Evolutionary conservation across 768 basidiomycete species (phyloP), one percentile per base, ranked within the genome.

Genomic region (Lentinus brumalis): DNA sequence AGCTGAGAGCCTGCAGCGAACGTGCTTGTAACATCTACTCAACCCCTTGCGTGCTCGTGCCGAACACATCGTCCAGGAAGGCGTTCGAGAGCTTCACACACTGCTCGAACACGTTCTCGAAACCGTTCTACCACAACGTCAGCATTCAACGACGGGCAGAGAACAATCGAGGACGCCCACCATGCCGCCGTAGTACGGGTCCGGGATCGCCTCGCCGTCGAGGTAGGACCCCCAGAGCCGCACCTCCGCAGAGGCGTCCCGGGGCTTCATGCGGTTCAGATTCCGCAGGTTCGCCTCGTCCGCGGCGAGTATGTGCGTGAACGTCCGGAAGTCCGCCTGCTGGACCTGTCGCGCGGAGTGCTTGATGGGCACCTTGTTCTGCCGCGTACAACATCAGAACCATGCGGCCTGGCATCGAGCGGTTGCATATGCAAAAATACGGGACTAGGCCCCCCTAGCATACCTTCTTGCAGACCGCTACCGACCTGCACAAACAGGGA

Each of bases 221-320:
- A 86, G 74, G 70, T 88, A 92, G 5, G 89, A 88, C 16, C 91
- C 92, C 86, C 89, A 95, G n/a, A 95, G 79, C 7, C 80, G 80
- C 32, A 94, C 81, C 52, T 81, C 78, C 0, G 91, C 89, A 4
- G 85, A 87, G 16, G 83, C 73, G 63, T 83, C 67, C 30, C 61
- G 63, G 1, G 78, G 82, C 62, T 77, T 76, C 46, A 85, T 79
- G 53, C 80, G 78, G 46, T 83, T 66, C 46, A 94, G 77, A 60
- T 84, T 78, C 39, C 81, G 81, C 63, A 91, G 78, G 74, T 96
- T 96, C 68, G 78, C 85, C 59, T 82, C 81, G 70, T 96, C 95
- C 44, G 94, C 85, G 8, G 94, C 92, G 12, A 98, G 80, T 67
- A 98, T 94, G 67, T 95, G 87, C 54, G 91, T 87, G 73, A 93